Evolutionary conservation across 345 rosid genomes (phyloP).

Genomic region (Salix viminalis): DNA sequence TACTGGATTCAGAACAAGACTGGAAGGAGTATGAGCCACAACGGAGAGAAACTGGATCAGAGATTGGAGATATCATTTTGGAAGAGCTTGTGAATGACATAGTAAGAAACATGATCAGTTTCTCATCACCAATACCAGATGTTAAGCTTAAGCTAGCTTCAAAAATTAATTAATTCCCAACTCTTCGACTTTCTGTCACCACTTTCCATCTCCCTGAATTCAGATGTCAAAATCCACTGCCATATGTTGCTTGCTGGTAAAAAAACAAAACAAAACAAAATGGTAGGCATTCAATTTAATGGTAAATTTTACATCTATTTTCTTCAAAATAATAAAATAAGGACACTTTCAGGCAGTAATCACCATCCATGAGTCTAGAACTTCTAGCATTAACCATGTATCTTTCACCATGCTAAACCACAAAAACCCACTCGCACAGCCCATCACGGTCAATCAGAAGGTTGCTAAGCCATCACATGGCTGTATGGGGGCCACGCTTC

Average conservation of each 20-base stretch:
- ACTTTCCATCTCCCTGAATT: background rate
- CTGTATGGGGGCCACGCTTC: background rate
- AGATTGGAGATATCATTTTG: constrained; percentile 39
- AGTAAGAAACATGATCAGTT: constrained; percentile 23
- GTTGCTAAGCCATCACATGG: background rate
- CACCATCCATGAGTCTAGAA: background rate
- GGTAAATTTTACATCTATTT: background rate
- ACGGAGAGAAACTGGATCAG: constrained; percentile 21
- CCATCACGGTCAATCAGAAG: background rate
- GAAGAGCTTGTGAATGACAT: constrained; percentile 33
- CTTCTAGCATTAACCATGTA: background rate
- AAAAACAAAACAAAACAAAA: background rate
- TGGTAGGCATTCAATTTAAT: background rate
- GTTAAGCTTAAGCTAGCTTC: background rate
- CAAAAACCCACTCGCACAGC: background rate
- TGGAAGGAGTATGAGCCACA: constrained; percentile 29
- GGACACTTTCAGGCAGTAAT: background rate
- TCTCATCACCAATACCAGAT: background rate
- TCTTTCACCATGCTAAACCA: background rate
- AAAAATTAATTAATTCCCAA: background rate
- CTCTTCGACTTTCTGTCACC: background rate
- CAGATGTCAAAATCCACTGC: background rate
- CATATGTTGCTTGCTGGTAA: background rate
- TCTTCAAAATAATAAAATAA: background rate
- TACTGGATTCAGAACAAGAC: constrained; percentile 27